Evolutionary conservation across 2,329 filamentous ascomycete species (phyloP).

Genomic region (Ceratocystiopsis brevicomis): DNA sequence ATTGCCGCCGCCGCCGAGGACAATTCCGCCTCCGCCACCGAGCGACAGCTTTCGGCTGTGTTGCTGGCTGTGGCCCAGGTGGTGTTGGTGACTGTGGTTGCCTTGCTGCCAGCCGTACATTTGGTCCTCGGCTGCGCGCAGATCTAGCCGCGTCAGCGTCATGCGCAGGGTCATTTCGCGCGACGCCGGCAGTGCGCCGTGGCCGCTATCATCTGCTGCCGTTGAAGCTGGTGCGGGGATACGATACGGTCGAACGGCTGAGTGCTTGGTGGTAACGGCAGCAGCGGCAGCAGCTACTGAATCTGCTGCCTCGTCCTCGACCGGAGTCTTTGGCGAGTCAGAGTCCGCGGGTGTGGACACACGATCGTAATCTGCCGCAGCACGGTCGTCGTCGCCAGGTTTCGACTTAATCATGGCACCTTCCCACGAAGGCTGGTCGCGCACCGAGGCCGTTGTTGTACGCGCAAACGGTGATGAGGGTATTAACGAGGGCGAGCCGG

Average conservation of each 20-base stretch:
- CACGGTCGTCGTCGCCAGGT: conserved; percentile 13
- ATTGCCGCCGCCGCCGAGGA: conserved; percentile 3
- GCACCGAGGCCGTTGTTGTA: too few relatives aligned
- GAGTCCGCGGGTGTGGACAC: conserved; percentile 32
- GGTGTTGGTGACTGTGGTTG: conserved; percentile 15
- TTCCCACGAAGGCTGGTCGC: too few relatives aligned
- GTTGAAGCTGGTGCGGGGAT: conserved; percentile 6
- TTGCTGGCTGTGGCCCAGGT: conserved; percentile 1
- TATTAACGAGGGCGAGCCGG: too few relatives aligned
- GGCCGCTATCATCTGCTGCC: conserved; percentile 7
- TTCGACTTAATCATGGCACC: too few relatives aligned
- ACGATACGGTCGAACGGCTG: conserved; percentile 7
- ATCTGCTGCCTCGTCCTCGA: too few relatives aligned
- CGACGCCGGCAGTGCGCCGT: conserved; percentile 30
- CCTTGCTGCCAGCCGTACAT: conserved; percentile 48
- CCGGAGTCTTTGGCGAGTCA: conserved; percentile 40
- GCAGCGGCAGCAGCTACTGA: too few relatives aligned
- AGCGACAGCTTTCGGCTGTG: conserved; percentile 5
- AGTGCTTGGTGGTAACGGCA: neutral
- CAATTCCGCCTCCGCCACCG: conserved; percentile 9
- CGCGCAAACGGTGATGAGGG: too few relatives aligned
- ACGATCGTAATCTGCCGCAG: conserved; percentile 33
- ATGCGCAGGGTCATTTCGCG: conserved; percentile 92
- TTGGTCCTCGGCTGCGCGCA: conserved; percentile 55
- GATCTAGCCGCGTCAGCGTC: conserved; percentile 79